A percentile compares a stretch with the other conserved stretches of the same genome.
Conservation (phyloP, 345 rosid species). For the Clarkia xantiana region DNA sequence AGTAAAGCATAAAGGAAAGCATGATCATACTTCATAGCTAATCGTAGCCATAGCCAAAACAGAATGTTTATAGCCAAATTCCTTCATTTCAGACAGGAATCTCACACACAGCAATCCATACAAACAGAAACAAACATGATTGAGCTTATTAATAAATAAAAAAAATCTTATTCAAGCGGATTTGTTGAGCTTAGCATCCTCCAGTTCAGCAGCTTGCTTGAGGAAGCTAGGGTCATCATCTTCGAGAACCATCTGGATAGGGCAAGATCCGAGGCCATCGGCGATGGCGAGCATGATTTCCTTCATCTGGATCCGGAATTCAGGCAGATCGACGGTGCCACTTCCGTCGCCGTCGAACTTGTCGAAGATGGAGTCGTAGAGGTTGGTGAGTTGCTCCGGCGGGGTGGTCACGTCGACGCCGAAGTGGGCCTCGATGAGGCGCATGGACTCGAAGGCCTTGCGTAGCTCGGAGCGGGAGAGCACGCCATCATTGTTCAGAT, state of each 20-base stretch:
- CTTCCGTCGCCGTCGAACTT: slow-evolving; percentile 15
- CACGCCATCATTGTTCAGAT: slow-evolving; percentile 12
- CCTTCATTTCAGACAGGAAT: too few relatives aligned
- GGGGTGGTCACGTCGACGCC: slow-evolving; percentile 14
- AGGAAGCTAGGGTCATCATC: slow-evolving; percentile 15
- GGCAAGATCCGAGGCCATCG: slow-evolving; percentile 15
- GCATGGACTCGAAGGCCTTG: slow-evolving; percentile 15
- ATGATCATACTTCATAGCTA: too few relatives aligned
- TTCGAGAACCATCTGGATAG: slow-evolving; percentile 17
- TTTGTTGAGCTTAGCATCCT: slow-evolving; percentile 9
- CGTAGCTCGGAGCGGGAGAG: slow-evolving; percentile 16
- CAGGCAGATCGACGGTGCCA: slow-evolving; percentile 12
- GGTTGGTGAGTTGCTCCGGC: slow-evolving; percentile 12
- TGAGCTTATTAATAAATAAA: too few relatives aligned
- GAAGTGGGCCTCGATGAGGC: slow-evolving; percentile 17
- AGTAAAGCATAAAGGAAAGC: too few relatives aligned
- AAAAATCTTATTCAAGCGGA: neutral
- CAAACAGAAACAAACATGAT: neutral
- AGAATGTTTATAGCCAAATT: too few relatives aligned
- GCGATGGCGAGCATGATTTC: slow-evolving; percentile 20
- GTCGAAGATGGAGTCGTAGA: slow-evolving; percentile 15
- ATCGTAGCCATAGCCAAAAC: too few relatives aligned
- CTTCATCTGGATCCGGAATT: slow-evolving; percentile 15
- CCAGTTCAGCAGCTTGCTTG: slow-evolving; percentile 17
- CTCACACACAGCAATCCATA: neutral